Evolutionary conservation across 139 green algal species (phyloP), one percentile per base, ranked within the genome.

Genomic region (Closterium sp.): DNA sequence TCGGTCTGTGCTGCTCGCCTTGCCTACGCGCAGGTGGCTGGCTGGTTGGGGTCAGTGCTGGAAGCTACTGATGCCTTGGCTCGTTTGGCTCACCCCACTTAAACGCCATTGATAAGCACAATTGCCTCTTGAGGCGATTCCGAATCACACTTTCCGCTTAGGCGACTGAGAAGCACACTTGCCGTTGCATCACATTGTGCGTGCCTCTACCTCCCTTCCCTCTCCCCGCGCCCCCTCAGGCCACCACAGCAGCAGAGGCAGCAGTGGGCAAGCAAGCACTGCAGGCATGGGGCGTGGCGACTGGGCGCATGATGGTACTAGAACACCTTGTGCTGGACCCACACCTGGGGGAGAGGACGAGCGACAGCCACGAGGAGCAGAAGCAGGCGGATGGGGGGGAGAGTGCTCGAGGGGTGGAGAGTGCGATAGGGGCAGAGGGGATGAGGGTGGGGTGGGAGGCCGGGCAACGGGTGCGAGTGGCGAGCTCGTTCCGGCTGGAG

Each of bases 401-500:
- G n/a, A n/a, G n/a, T n/a, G n/a, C n/a, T n/a, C n/a, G n/a, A n/a
- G n/a, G n/a, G n/a, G n/a, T n/a, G n/a, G 62, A 24, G 62, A 24
- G 19, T 22, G 62, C 62, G 19, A 27, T 13, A 79, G 62, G 17
- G 62, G 62, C 27, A 13, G 19, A 50, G 38, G 4, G 38, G 38
- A 50, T 50, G 38, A 50, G 38, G 38, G 38, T 50, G 62, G 62
- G 62, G 62, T 79, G 62, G 62, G 62, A 79, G 62, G 17, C 13
- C 62, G 62, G 10, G 13, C 2, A 13, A 13, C 17, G 19, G 62
- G 62, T 79, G 62, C 62, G 62, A 27, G 62, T 79, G 62, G 62
- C 62, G 62, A 79, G 13, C 38, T 94, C 87, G 29, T 70, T 94
- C 89, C 89, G 22, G 92, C 93, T 98, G 73, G 97, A 97, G 91